Evolutionary conservation across 1,284 basidiomycete genomes (phyloP), one percentile per base, ranked within the genome.

Genomic region (Ceraceosorus bombacis): DNA sequence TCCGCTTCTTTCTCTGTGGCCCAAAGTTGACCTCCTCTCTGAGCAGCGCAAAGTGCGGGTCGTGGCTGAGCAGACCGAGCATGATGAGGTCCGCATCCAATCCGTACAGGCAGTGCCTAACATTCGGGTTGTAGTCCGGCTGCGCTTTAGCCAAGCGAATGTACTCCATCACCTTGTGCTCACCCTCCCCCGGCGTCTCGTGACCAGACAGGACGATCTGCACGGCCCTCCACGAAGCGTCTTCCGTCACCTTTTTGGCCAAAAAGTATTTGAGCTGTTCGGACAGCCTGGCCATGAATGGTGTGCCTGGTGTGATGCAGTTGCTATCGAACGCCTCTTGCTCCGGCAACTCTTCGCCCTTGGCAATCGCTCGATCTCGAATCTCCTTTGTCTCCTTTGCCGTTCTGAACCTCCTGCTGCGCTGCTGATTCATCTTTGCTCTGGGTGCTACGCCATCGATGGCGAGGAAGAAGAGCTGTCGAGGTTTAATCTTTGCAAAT

Each of bases 151-250:
- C 86, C 64, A 91, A 81, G 55, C 95, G 88, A 74, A 99, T 97
- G 79, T 94, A 98, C 78, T 98, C 95, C 88, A 98, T 97, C 72
- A 99, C 97, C 82, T 99, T 99, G 81, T 99, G 95, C 79, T 99
- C 95, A 76, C 95, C 95, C 80, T 99, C 95, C 67, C 94, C 94
- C 1, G 94, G 94, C 8, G 98, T 95, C 59, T 88, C 88, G 2
- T 94, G 90, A 71, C 98, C 95, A 2, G 95, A 98, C 63, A 99
- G 90, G 67, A 98, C 87, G 65, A 99, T 89, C 82, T 97, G 59
- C 17, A 68, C 56, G 51, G 71, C 62, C 77, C 90, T 92, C 95
- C 95, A 99, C 54, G 91, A 93, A 0, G 90, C 86, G 78, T 98
- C 94, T 0, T 85, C 85, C 72, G 95, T 96, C 79, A 97, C 85